Evolutionary conservation across 257 asterid species (phyloP).

Genomic region (Solanum pinnatisectum): DNA sequence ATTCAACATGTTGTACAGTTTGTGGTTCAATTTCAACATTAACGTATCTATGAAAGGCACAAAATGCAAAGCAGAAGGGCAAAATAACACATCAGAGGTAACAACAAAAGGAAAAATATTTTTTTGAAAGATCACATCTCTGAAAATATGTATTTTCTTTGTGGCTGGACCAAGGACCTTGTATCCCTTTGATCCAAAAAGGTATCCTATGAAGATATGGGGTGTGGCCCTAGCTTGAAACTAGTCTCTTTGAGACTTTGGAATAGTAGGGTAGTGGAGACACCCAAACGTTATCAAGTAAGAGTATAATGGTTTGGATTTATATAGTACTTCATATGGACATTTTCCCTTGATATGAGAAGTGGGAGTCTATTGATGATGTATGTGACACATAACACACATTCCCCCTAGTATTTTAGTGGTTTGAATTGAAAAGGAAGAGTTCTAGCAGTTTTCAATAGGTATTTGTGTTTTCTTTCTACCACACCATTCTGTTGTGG

Average conservation of each 20-base stretch:
- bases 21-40: too few species aligned
- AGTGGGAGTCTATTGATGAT: neutral
- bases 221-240: neutral
- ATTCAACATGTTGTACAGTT: neutral
- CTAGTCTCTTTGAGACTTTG: neutral
- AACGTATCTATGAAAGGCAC: neutral
- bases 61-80: neutral
- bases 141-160: neutral
- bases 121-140: neutral
- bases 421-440: neutral
- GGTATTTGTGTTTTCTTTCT: neutral
- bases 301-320: neutral
- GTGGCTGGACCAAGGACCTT: neutral
- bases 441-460: neutral
- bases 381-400: neutral
- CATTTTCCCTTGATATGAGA: neutral
- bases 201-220: neutral
- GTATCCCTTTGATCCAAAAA: neutral
- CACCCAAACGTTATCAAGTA: neutral
- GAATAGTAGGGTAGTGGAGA: neutral
- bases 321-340: neutral
- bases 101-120: neutral
- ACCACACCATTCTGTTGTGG: neutral
- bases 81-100: neutral
- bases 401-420: neutral